Conservation (phyloP, 2,329 filamentous ascomycete genomes). For the Hypocrella siamensis region DNA sequence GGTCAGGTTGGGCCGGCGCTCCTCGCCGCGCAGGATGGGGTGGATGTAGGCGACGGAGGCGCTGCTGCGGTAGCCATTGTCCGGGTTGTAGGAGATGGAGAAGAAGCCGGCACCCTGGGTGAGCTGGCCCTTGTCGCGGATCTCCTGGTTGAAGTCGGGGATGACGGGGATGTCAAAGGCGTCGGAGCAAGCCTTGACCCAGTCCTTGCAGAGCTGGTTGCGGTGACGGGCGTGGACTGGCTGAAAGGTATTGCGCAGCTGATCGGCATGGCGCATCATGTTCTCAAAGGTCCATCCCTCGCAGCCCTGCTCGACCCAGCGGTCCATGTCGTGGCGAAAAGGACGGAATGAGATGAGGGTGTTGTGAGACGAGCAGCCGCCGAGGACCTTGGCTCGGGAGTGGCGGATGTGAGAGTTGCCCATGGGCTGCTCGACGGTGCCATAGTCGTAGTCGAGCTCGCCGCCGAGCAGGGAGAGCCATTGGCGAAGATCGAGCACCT, state of each 20-base stretch:
- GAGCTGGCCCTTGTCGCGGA: constrained; percentile 55
- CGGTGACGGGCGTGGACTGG: constrained; percentile 73
- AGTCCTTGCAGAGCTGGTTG: constrained; percentile 85
- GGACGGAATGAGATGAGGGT: constrained; percentile 86
- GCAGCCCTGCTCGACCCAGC: constrained; percentile 72
- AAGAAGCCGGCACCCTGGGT: constrained; percentile 76
- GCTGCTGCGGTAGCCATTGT: constrained; percentile 69
- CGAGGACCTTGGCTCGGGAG: constrained; percentile 81
- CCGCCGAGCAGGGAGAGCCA: constrained; percentile 77
- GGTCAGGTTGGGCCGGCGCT: constrained; percentile 70
- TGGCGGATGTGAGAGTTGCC: constrained; percentile 87
- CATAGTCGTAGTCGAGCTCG: constrained; percentile 83
- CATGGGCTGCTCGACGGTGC: constrained; percentile 77
- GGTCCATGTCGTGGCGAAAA: constrained; percentile 73
- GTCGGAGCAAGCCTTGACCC: constrained; percentile 65
- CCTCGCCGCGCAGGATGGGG: constrained; percentile 70
- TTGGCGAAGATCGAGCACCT: constrained; percentile 72
- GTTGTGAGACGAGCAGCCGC: constrained; percentile 88
- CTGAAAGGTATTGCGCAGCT: constrained; percentile 78
- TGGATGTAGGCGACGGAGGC: constrained; percentile 88
- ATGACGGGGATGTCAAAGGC: constrained; percentile 71
- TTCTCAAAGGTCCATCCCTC: constrained; percentile 77
- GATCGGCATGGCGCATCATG: constrained; percentile 68
- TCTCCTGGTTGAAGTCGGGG: constrained; percentile 76
- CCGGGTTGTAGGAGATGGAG: constrained; percentile 81